Evolutionary conservation across 495 filamentous ascomycete species (phyloP).

Genomic region (Xylaria acuta): DNA sequence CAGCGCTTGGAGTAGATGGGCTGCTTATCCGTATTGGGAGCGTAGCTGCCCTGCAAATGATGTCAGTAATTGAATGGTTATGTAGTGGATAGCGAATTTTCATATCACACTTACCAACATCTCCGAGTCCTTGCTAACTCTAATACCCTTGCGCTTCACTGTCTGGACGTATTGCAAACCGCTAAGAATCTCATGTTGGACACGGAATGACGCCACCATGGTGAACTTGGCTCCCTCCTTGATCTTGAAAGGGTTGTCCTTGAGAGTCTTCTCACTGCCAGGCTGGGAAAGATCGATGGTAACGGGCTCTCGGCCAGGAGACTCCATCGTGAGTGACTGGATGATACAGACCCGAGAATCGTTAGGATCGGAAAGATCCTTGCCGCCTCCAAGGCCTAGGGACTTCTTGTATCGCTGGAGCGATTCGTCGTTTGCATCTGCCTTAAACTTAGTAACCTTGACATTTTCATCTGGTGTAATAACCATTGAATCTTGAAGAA

Average conservation of each 20-base stretch:
- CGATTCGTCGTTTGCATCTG: constrained; percentile 82
- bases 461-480: constrained; percentile 23
- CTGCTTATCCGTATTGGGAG: constrained; percentile 84
- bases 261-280: constrained; percentile 72
- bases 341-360: constrained; percentile 89
- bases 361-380: constrained; percentile 70
- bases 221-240: constrained; percentile 92
- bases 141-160: constrained; percentile 84
- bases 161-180: constrained; percentile 94
- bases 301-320: constrained; percentile 78
- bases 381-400: constrained; percentile 75
- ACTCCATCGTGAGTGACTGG: constrained; percentile 82
- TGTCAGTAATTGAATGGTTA: constrained; percentile 20
- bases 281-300: constrained; percentile 76
- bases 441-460: constrained; percentile 23
- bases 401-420: constrained; percentile 97
- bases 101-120: constrained; percentile 77
- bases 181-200: constrained; percentile 92
- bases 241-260: constrained; percentile 91
- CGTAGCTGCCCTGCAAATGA: constrained; percentile 71
- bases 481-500: constrained; percentile 17
- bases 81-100: not conserved
- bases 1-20: constrained; percentile 88
- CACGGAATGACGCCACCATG: constrained; percentile 92
- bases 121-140: constrained; percentile 87